Evolutionary conservation across 208 protist species (phyloP).

Genomic region (Eutreptiella sp.): DNA sequence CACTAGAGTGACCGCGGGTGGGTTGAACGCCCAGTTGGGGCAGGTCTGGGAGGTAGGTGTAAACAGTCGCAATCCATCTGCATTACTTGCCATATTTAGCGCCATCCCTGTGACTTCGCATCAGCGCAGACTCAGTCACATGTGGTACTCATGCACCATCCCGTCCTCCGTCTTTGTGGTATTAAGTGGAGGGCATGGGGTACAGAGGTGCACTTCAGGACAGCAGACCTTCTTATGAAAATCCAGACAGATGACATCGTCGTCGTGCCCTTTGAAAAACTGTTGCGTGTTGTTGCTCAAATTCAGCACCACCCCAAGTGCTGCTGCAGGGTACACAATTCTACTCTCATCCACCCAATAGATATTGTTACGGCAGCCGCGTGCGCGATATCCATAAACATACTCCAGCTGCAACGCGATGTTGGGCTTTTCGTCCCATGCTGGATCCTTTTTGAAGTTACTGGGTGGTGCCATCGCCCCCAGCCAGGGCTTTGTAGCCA

Average conservation of each 20-base stretch:
- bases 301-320: constrained; percentile 36
- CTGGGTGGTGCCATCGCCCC: not conserved
- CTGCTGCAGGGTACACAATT: constrained; percentile 38
- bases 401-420: constrained; percentile 37
- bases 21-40: too few relatives aligned
- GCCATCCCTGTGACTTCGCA: too few relatives aligned
- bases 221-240: too few relatives aligned
- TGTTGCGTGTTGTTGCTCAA: constrained; percentile 26
- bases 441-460: constrained; percentile 18
- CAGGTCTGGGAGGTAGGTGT: too few relatives aligned
- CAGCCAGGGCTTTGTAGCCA: constrained; percentile 25
- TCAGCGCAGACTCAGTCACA: too few relatives aligned
- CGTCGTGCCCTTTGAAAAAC: constrained; percentile 34
- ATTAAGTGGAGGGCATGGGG: too few relatives aligned
- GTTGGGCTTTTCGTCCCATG: not conserved
- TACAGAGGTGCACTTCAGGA: too few relatives aligned
- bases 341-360: constrained; percentile 8
- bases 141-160: too few relatives aligned
- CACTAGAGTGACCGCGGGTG: too few relatives aligned
- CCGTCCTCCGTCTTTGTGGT: too few relatives aligned
- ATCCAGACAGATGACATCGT: constrained; percentile 37
- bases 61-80: too few relatives aligned
- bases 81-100: too few relatives aligned
- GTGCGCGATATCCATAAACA: constrained; percentile 39
- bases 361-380: constrained; percentile 39